Base-by-base conservation (phyloP, 345 rosid species). In the Heritiera fomes region DNA sequence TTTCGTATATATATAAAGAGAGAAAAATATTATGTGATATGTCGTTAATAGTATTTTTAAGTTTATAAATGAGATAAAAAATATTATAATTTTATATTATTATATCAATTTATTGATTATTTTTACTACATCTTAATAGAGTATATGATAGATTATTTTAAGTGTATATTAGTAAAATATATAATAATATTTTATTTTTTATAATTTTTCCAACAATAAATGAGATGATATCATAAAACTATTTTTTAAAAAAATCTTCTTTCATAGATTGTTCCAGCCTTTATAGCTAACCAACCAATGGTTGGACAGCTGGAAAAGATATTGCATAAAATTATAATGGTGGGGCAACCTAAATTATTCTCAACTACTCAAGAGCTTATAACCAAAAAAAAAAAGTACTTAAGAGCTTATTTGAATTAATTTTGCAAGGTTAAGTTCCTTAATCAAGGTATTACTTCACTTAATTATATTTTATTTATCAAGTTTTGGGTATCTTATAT, bases 181-280 rank as follows among this genome's bases (percentile, higher is more conserved):
- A 34, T 34, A 34, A 3, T 34, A 34, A 34, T 34, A 34, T 0
- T 34, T 34, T 34, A 34, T 34, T 34, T 34, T 34, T 34, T 0
- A 34, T 3, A 34, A 34, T 34, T 34, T 34, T 34, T 34, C 3
- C 38, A 34, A 34, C 38, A 34, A 34, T 34, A 34, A 34, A 34
- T 34, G 3, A 34, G 2, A 34, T 34, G 3, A 34, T 34, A 34
- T 46, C 8, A 46, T 46, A 46, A 8, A 46, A 46, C 8, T 49
- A 7, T 34, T 34, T 34, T 34, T 34, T 0, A 49, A 18, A 10
- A 64, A 67, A 4, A 43, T 8, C 8, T 45, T 45, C 52, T 68
- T 45, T 12, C 74, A 47, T 47, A 28, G 74, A 47, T 70, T 23
- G 20, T 70, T 47, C 74, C 28, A 70, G 74, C 74, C 12, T 47